Percentiles rank a stretch among this genome's conserved stretches.
phyloP scores from a whole-genome alignment of 2,329 filamentous ascomycete genomes.

The Venturiaceae sp. region DNA sequence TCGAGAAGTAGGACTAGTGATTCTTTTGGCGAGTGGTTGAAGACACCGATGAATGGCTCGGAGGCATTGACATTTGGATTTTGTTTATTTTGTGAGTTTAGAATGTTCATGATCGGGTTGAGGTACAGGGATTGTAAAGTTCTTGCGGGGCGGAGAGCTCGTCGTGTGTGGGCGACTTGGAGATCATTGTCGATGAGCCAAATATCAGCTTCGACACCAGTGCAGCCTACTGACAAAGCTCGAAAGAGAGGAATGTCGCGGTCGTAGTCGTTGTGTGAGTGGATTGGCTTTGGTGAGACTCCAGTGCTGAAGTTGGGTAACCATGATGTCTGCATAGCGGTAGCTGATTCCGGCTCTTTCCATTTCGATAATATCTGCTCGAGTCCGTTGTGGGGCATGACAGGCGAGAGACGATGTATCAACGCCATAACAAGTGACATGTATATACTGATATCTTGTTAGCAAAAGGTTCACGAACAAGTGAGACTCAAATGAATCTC shows the following conservation, averaged over 20 bases:
- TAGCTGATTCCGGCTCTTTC: constrained; percentile 14
- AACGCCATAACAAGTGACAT: constrained; percentile 15
- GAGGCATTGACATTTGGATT: background rate
- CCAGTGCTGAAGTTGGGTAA: constrained; percentile 27
- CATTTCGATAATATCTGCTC: constrained; percentile 16
- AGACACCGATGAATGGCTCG: constrained; percentile 9
- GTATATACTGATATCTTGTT: constrained; percentile 14
- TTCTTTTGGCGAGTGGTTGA: constrained; percentile 4
- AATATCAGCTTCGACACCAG: constrained; percentile 23
- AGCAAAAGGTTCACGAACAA: background rate
- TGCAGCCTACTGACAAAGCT: constrained; percentile 28
- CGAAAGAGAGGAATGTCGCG: constrained; percentile 27
- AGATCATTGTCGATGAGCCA: constrained; percentile 17
- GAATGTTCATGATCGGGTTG: constrained; percentile 11
- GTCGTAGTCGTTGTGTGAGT: constrained; percentile 37
- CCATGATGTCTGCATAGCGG: constrained; percentile 18
- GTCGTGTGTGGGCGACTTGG: constrained; percentile 19
- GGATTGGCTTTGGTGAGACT: constrained; percentile 24
- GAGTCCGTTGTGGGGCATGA: constrained; percentile 15
- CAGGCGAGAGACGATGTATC: constrained; percentile 15
- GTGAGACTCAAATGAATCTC: background rate
- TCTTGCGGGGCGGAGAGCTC: constrained; percentile 13
- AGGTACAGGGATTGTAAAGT: constrained; percentile 21
- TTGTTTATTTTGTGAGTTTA: constrained; percentile 4
- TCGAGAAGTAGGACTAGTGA: constrained; percentile 10